phyloP scores from a whole-genome alignment of 352 stramenopile species.

The Thalassiosira gravida region DNA sequence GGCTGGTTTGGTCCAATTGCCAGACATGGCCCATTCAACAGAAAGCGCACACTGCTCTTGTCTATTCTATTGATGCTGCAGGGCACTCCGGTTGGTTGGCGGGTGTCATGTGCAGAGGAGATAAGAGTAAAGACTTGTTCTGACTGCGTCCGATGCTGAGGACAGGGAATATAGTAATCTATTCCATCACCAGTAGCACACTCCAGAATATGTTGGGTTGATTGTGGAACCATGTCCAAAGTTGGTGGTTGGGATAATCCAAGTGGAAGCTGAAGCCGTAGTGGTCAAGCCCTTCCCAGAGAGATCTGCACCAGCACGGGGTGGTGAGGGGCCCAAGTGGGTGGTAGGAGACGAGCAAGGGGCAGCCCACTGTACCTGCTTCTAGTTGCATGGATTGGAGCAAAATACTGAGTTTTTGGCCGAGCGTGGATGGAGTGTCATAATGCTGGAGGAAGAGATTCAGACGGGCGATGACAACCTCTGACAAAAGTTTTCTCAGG shows the following conservation, averaged over 20 bases:
- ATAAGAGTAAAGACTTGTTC: not conserved
- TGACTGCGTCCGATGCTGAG: not conserved
- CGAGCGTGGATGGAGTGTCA: not conserved
- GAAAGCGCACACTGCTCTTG: not conserved
- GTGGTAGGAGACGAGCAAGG: not conserved
- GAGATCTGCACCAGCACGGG: constrained; percentile 15
- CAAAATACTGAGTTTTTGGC: not conserved
- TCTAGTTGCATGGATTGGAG: constrained; percentile 1
- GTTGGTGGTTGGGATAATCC: not conserved
- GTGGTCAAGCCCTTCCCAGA: constrained; percentile 15
- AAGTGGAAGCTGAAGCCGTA: constrained; percentile 1
- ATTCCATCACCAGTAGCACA: not conserved
- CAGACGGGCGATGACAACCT: constrained; percentile 1
- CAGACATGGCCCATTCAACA: not conserved
- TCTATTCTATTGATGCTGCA: not conserved
- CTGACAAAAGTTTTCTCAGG: not conserved
- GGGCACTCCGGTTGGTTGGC: not conserved
- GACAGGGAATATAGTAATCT: not conserved
- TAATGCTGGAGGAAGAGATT: constrained; percentile 24
- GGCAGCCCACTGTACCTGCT: not conserved
- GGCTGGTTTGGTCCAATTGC: not conserved
- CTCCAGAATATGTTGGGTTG: not conserved
- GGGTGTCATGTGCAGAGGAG: not conserved
- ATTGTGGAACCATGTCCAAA: not conserved
- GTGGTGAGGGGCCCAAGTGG: constrained; percentile 1